These are phyloP conservation scores for Neocatenulostroma microsporum DNA, from an alignment of 2,329 filamentous ascomycete species.

Conservation along the genomic window DNA sequence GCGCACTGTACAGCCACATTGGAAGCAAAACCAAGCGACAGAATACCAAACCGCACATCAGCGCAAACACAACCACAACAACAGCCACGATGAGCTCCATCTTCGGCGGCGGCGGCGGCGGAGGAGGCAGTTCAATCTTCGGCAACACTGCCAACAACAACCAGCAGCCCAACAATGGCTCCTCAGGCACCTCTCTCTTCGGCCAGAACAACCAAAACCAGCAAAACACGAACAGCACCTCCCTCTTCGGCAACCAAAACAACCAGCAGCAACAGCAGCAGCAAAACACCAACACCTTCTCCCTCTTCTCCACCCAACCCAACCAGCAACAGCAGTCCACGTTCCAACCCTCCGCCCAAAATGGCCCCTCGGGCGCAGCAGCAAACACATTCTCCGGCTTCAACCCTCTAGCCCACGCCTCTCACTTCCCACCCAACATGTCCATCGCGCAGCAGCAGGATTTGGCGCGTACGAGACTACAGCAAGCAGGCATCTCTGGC, in stretches of 20 bases:
- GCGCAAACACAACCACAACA: slow-evolving; percentile 3
- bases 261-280: slow-evolving; percentile 26
- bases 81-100: slow-evolving; percentile 17
- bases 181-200: slow-evolving; percentile 8
- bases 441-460: slow-evolving; percentile 17
- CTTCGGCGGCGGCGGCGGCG: slow-evolving; percentile 13
- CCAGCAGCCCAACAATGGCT: slow-evolving; percentile 2
- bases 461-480: slow-evolving; percentile 15
- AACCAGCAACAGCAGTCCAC: slow-evolving; percentile 14
- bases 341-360: slow-evolving; percentile 3
- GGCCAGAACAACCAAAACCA: slow-evolving; percentile 9
- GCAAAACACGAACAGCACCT: slow-evolving; percentile 6
- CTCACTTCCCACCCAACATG: slow-evolving; percentile 7
- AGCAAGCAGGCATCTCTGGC: slow-evolving; percentile 10
- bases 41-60: no score
- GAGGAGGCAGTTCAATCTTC: slow-evolving; percentile 7
- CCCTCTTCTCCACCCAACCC: slow-evolving; percentile 7
- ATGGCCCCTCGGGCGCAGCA: slow-evolving; percentile 9
- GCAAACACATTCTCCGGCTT: slow-evolving; percentile 21
- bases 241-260: slow-evolving; percentile 10
- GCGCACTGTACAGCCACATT: no score
- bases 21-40: no score
- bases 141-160: slow-evolving; percentile 6
- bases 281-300: slow-evolving; percentile 16
- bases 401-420: slow-evolving; percentile 17